phyloP scores from a whole-genome alignment of 2,329 filamentous ascomycete species.

The Aureobasidium namibiae region DNA sequence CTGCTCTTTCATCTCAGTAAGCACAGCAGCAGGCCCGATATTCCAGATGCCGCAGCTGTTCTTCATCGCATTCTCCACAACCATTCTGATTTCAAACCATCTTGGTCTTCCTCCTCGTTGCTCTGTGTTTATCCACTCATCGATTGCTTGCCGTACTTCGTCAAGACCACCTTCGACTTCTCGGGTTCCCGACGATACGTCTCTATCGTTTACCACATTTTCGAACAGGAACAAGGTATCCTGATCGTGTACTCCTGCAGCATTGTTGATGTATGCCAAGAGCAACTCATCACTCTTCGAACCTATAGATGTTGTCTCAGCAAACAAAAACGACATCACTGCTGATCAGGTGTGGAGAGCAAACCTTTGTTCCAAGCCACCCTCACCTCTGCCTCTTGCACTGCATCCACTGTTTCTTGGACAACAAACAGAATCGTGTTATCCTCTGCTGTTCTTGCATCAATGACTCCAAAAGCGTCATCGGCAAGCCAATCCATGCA shows the following conservation, averaged over 20 bases:
- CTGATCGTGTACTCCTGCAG: not conserved
- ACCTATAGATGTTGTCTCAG: not conserved
- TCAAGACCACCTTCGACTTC: not conserved
- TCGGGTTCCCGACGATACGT: not conserved
- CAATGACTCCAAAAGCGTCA: not conserved
- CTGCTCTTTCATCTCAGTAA: not conserved
- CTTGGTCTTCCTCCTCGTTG: not conserved
- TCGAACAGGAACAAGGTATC: not conserved
- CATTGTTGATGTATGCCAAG: not conserved
- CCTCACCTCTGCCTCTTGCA: not conserved
- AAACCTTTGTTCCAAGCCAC: not conserved
- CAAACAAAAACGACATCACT: too few relatives aligned
- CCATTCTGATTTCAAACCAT: not conserved
- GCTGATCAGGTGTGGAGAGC: too few relatives aligned
- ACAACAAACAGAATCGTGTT: not conserved
- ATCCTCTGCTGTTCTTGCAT: not conserved
- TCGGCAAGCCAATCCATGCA: not conserved
- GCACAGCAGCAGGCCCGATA: not conserved
- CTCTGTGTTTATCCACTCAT: not conserved
- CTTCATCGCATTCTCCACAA: not conserved
- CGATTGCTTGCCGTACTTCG: not conserved
- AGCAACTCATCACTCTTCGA: not conserved
- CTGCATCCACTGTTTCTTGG: not conserved
- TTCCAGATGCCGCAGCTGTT: not conserved
- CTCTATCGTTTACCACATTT: not conserved